Base-by-base conservation (phyloP, 371 early-diverging fungal species). In the Homolaphlyctis polyrhiza region DNA sequence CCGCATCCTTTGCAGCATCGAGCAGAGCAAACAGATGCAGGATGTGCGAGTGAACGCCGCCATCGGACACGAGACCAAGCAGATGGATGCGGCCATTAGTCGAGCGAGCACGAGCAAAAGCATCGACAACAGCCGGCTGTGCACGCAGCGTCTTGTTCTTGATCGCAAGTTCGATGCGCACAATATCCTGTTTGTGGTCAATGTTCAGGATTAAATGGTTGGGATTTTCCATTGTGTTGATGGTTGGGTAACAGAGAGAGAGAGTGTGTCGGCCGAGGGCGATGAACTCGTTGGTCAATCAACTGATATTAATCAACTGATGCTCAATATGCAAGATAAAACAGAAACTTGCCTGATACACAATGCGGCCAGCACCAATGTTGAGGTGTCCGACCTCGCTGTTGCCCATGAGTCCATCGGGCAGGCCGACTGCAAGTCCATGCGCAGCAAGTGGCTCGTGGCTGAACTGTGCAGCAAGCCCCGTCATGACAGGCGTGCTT, bases 301-400 rank as follows among this genome's bases (percentile, higher is more conserved):
- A n/a, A n/a, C n/a, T n/a, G n/a, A n/a, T n/a, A n/a, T n/a, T n/a
- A n/a, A n/a, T n/a, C n/a, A n/a, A 43, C 45, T 14, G 45, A 43
- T n/a, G 13, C 45, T 43, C 14, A 14, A 13, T 43, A n/a, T n/a
- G n/a, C 45, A 43, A 14, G 45, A n/a, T n/a, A 29, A 51, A 8
- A 29, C 45, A n/a, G n/a, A n/a, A n/a, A 52, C 28, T 16, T 28
- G 65, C 94, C 87, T 99, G 99, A 74, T 94, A 94, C 34, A 99
- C 98, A 28, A 98, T 83, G 60, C 99, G 88, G 33, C 99, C 99
- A 48, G 99, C 96, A 60, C 99, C 99, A 81, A 99, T 95, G 82
- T 99, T 99, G 76, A 99, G 79, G 72, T 99, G 99, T 18, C 99
- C 99, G 47, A 99, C 99, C 83, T 99, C 99, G 52, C 96, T 95